These are phyloP conservation scores for Mycena capillaripes DNA, from an alignment of 768 basidiomycete species.

Conservation along the genomic window DNA sequence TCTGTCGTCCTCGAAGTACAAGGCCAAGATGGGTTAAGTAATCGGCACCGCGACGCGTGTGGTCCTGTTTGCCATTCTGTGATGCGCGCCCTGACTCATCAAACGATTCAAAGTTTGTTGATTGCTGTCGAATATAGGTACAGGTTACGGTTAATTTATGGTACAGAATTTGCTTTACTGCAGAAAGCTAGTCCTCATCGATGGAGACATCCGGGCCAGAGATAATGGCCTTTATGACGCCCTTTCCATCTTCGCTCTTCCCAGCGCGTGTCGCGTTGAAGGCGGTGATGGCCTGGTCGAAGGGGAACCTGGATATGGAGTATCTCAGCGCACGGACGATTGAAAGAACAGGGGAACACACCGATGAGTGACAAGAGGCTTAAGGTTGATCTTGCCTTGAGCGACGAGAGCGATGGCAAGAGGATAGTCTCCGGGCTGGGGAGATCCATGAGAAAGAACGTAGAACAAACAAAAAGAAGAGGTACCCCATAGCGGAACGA, in stretches of 20 bases:
- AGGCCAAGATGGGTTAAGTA: not conserved
- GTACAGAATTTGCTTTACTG: conserved; percentile 2
- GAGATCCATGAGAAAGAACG: conserved; percentile 5
- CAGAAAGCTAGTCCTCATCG: conserved; percentile 50
- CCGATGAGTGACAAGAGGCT: conserved; percentile 91
- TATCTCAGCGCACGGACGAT: not conserved
- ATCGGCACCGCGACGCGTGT: conserved; percentile 13
- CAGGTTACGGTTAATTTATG: conserved; percentile 7
- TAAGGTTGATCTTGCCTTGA: conserved; percentile 86
- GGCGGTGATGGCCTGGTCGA: conserved; percentile 82
- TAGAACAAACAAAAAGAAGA: conserved; percentile 23
- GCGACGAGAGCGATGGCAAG: conserved; percentile 89
- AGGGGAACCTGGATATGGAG: conserved; percentile 67
- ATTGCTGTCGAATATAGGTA: no score
- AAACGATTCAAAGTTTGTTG: no score
- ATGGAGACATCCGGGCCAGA: conserved; percentile 78
- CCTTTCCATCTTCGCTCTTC: conserved; percentile 88
- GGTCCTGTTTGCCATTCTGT: not conserved
- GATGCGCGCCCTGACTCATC: not conserved
- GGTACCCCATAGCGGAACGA: conserved; percentile 93
- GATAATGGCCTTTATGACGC: conserved; percentile 91
- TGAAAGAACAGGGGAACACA: conserved; percentile 46
- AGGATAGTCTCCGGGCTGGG: conserved; percentile 86
- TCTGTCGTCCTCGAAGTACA: no score
- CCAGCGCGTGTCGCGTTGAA: conserved; percentile 87